Evolutionary conservation across 352 stramenopile genomes (phyloP).

Genomic region (Aphanomyces invadans): DNA sequence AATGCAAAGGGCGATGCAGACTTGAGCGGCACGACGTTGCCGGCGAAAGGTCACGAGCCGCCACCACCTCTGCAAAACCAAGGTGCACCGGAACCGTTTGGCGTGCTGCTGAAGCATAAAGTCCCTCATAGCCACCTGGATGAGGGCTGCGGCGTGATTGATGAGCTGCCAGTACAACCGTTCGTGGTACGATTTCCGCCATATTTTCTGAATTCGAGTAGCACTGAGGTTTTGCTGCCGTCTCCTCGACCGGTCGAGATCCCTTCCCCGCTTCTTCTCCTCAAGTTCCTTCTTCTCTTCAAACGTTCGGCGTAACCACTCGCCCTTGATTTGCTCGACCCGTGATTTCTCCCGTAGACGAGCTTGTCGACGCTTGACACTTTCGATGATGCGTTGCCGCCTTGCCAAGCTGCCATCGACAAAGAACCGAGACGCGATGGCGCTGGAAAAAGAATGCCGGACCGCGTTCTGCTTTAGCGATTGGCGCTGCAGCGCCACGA

Average conservation of each 20-base stretch:
- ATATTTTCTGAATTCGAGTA: background rate
- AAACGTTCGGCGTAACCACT: background rate
- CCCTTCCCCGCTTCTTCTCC: slow-evolving; percentile 16
- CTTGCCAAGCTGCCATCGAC: slow-evolving; percentile 6
- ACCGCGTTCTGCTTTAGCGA: slow-evolving; percentile 12
- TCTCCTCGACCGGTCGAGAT: slow-evolving; percentile 5
- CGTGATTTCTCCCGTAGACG: slow-evolving; percentile 6
- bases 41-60: background rate
- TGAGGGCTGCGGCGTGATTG: slow-evolving; percentile 9
- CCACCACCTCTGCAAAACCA: slow-evolving; percentile 10
- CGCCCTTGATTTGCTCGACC: slow-evolving; percentile 6
- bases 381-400: slow-evolving; percentile 6
- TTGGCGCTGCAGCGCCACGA: slow-evolving; percentile 20
- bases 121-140: slow-evolving; percentile 10
- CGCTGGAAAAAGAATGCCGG: slow-evolving; percentile 10
- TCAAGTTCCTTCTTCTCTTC: slow-evolving; percentile 15
- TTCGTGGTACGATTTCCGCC: slow-evolving; percentile 3
- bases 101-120: background rate
- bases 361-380: background rate
- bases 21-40: background rate
- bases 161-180: slow-evolving; percentile 1
- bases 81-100: background rate
- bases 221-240: slow-evolving; percentile 7
- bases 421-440: slow-evolving; percentile 18
- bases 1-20: slow-evolving; percentile 23